A percentile compares a stretch with the other conserved stretches of the same genome.
These are phyloP conservation scores for Trametes pubescens DNA, from an alignment of 1,284 basidiomycete species.

Conservation along the genomic window DNA sequence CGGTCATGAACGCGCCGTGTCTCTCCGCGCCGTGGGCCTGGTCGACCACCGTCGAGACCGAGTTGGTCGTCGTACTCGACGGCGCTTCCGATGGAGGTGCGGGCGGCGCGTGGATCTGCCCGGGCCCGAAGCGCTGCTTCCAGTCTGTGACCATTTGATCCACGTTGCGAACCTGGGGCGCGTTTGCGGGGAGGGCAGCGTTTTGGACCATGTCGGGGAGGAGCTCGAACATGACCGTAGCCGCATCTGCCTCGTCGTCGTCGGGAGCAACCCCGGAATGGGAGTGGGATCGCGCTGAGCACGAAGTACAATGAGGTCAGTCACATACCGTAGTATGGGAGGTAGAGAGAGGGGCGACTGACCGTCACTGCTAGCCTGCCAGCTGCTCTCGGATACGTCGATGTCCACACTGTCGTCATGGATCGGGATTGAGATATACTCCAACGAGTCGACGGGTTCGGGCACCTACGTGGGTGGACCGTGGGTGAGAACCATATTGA, in stretches of 20 bases:
- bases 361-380: conserved; percentile 55
- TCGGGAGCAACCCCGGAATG: conserved; percentile 4
- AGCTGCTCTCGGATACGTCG: conserved; percentile 56
- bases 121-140: not conserved
- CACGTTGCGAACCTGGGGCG: not conserved
- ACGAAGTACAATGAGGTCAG: not conserved
- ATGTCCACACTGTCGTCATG: conserved; percentile 36
- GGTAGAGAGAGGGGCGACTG: conserved; percentile 13
- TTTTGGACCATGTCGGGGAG: not conserved
- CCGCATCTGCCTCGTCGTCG: conserved; percentile 12
- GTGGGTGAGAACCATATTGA: conserved; percentile 11
- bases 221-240: conserved; percentile 10
- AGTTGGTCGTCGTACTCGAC: conserved; percentile 11
- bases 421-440: conserved; percentile 31
- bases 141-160: not conserved
- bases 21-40: not conserved
- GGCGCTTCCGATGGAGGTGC: conserved; percentile 9
- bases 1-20: conserved; percentile 3
- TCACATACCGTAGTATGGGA: not conserved
- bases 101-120: not conserved
- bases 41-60: conserved; percentile 19
- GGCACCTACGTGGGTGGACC: conserved; percentile 49
- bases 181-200: not conserved
- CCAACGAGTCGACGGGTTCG: conserved; percentile 49
- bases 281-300: conserved; percentile 15